Base-by-base conservation (phyloP, 2,329 filamentous ascomycete genomes). In the Penicillium palitans region DNA sequence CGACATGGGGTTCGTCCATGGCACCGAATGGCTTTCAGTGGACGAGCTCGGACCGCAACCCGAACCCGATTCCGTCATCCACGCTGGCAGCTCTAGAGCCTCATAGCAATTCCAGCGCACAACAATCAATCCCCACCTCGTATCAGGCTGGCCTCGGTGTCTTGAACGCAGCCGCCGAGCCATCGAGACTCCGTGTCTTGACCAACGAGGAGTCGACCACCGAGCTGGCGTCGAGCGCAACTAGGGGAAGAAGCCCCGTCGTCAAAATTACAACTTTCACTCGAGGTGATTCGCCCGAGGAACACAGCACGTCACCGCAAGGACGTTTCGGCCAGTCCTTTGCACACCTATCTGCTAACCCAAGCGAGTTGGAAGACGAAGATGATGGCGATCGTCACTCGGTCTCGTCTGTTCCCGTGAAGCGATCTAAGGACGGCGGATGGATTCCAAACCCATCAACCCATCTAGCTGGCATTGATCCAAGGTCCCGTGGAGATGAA, bases 391-490 rank as follows among this genome's bases (percentile, higher is more conserved):
- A 67, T 7, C 53, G 62, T 40, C 60, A 57, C 53, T 66, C 63
- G 17, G 52, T 65, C 19, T 47, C 64, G 37, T 60, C 57, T 17
- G 52, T 62, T 9, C 65, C 69, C 1, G 63, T 71, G 19, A 60
- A 63, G 21, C 76, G 79, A 42, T 73, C 75, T 9, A 72, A 75
- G 8, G 76, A 82, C 66, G 80, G 80, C 4, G 78, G 78, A 1
- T 83, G 80, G 81, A 61, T 77, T 19, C 70, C 68, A 3, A 70
- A 75, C 52, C 56, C 66, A 24, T 59, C 60, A 5, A 78, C 75
- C 19, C 76, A 77, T 10, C 77, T 80, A 49, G 70, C 71, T 47
- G 81, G 82, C 13, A 64, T 84, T 33, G 78, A 75, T 39, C 83
- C 83, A 9, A 67, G 72, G 6, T 72, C 77, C 37, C 77, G 83